Percentiles rank a stretch among this genome's conserved stretches.
phyloP scores from a whole-genome alignment of 2,329 filamentous ascomycete genomes.

The Nigrospora osmanthi region DNA sequence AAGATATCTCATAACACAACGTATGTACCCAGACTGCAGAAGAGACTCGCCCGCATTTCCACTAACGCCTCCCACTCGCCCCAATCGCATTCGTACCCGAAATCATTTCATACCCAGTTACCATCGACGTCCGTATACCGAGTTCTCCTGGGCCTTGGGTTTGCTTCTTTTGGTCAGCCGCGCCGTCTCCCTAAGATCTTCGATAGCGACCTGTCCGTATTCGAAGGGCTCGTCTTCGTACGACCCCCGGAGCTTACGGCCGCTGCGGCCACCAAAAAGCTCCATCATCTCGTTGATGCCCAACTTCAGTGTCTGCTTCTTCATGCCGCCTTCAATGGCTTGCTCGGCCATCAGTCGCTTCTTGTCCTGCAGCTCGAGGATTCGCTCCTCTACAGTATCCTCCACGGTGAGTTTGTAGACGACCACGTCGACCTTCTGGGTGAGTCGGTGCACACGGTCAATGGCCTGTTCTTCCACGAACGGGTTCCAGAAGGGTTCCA shows the following conservation, averaged over 20 bases:
- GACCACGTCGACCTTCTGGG: conserved; percentile 88
- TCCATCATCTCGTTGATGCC: conserved; percentile 90
- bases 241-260: conserved; percentile 27
- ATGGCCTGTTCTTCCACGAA: conserved; percentile 99
- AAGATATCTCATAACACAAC: no score
- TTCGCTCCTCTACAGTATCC: conserved; percentile 84
- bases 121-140: conserved; percentile 35
- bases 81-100: no score
- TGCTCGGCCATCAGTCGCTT: conserved; percentile 88
- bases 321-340: conserved; percentile 75
- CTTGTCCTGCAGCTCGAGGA: conserved; percentile 88
- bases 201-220: neutral
- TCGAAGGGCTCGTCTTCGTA: neutral
- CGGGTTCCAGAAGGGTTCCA: conserved; percentile 99
- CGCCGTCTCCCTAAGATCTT: neutral
- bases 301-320: conserved; percentile 69
- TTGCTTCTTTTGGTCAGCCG: conserved; percentile 4
- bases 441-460: conserved; percentile 95
- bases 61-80: no score
- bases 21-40: no score
- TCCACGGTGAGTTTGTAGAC: conserved; percentile 91
- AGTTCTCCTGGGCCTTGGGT: conserved; percentile 23
- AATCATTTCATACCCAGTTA: conserved; percentile 6
- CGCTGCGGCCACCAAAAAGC: conserved; percentile 62
- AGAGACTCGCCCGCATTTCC: no score